These are phyloP conservation scores for Chrysophaeum taylorii DNA, from an alignment of 352 stramenopile genomes.

Conservation along the genomic window DNA sequence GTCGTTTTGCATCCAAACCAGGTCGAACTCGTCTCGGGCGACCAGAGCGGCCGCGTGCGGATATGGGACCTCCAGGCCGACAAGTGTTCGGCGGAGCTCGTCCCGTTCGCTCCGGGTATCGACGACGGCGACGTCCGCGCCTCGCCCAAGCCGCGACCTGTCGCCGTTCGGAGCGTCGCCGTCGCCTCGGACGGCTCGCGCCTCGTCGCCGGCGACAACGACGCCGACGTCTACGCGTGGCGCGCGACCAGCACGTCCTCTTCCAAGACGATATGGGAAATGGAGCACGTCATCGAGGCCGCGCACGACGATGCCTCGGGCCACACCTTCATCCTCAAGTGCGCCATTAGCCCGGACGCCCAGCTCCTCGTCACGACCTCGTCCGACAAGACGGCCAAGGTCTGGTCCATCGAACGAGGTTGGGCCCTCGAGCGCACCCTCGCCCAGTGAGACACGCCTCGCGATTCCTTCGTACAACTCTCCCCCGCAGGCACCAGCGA, in stretches of 20 bases:
- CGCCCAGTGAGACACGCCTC: constrained; percentile 21
- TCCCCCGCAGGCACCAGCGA: constrained; percentile 67
- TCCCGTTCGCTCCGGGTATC: constrained; percentile 55
- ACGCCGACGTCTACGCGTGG: constrained; percentile 87
- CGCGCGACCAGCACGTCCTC: constrained; percentile 39
- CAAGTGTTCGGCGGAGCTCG: constrained; percentile 50
- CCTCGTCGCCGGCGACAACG: constrained; percentile 81
- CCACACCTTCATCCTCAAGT: constrained; percentile 68
- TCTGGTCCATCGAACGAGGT: constrained; percentile 59
- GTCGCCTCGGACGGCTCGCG: constrained; percentile 77
- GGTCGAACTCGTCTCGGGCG: constrained; percentile 60
- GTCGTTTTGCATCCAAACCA: constrained; percentile 90
- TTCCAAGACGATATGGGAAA: background rate
- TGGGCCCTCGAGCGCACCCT: constrained; percentile 33
- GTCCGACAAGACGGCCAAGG: constrained; percentile 76
- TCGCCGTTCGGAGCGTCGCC: constrained; percentile 72
- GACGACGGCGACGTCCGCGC: constrained; percentile 35
- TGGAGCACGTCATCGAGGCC: constrained; percentile 15
- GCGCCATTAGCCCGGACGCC: constrained; percentile 50
- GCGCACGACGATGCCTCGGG: background rate
- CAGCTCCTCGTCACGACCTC: constrained; percentile 76
- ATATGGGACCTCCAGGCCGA: constrained; percentile 76
- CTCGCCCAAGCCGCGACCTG: no score
- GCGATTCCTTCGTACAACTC: no score
- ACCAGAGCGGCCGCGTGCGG: constrained; percentile 76